Evolutionary conservation across 345 rosid genomes (phyloP).

Genomic region (Acer saccharum): DNA sequence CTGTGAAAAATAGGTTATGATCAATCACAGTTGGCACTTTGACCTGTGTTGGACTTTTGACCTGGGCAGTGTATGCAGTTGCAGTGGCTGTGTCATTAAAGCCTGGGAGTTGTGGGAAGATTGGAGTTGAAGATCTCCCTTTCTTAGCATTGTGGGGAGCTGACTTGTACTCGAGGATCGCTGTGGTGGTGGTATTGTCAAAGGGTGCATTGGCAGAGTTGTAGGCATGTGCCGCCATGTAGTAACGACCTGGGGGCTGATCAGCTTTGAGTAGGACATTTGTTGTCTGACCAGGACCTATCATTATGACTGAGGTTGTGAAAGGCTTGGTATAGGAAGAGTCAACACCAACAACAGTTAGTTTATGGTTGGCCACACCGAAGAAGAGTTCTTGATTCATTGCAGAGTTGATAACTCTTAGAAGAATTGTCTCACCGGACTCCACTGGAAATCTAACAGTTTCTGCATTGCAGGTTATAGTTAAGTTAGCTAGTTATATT

Average conservation of each 20-base stretch:
- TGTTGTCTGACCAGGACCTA: conserved; percentile 84
- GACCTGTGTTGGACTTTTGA: conserved; percentile 56
- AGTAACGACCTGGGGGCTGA: conserved; percentile 64
- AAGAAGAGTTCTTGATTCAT: conserved; percentile 70
- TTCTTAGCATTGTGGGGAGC: conserved; percentile 48
- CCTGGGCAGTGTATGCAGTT: conserved; percentile 56
- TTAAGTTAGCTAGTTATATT: neutral
- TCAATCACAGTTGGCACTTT: conserved; percentile 67
- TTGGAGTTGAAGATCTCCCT: conserved; percentile 48
- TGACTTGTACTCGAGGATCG: conserved; percentile 61
- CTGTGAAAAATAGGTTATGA: conserved; percentile 71
- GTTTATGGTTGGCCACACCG: conserved; percentile 58
- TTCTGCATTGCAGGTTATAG: conserved; percentile 38
- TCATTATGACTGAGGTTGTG: conserved; percentile 54
- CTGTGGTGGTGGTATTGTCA: conserved; percentile 84
- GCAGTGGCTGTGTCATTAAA: conserved; percentile 85
- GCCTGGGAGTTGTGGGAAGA: conserved; percentile 75
- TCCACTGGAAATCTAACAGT: conserved; percentile 49
- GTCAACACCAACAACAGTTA: conserved; percentile 62
- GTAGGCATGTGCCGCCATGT: conserved; percentile 81
- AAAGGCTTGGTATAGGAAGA: conserved; percentile 68
- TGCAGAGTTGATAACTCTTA: conserved; percentile 74
- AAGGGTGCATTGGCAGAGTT: conserved; percentile 53
- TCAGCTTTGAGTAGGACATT: conserved; percentile 69
- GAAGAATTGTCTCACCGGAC: conserved; percentile 56